Evolutionary conservation across 768 basidiomycete genomes (phyloP).

Genomic region (Gloeophyllum trabeum): DNA sequence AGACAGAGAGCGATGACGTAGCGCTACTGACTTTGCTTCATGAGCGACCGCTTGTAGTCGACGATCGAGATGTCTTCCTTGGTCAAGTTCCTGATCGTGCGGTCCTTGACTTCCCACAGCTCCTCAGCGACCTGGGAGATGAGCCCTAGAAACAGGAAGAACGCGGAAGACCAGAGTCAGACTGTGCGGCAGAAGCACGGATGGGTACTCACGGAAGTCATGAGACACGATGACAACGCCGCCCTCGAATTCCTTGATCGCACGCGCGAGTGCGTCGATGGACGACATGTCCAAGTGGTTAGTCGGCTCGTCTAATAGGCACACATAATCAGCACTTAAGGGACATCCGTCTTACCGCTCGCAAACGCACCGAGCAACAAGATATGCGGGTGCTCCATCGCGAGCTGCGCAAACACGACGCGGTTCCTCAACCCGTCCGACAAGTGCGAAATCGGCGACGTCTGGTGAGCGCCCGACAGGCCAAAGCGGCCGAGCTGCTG

Average conservation of each 20-base stretch:
- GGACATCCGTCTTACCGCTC: background rate
- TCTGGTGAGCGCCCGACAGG: slow-evolving; percentile 89
- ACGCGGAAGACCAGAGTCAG: background rate
- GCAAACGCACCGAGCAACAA: slow-evolving; percentile 59
- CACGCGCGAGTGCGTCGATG: slow-evolving; percentile 89
- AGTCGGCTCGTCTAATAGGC: slow-evolving; percentile 71
- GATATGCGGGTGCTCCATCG: slow-evolving; percentile 97
- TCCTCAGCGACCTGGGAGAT: slow-evolving; percentile 98
- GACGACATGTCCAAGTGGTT: slow-evolving; percentile 98
- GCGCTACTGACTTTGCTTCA: slow-evolving; percentile 57
- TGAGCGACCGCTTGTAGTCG: slow-evolving; percentile 85
- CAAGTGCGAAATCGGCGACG: slow-evolving; percentile 84
- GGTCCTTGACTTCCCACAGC: slow-evolving; percentile 96
- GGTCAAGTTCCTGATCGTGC: slow-evolving; percentile 86
- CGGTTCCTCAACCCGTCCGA: slow-evolving; percentile 96
- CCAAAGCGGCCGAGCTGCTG: slow-evolving; percentile 94
- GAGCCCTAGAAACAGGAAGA: slow-evolving; percentile 40
- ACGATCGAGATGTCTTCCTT: slow-evolving; percentile 85
- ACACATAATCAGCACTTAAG: slow-evolving; percentile 7
- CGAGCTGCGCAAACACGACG: slow-evolving; percentile 91
- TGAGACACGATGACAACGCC: slow-evolving; percentile 99
- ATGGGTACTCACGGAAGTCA: slow-evolving; percentile 77
- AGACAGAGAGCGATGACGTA: slow-evolving; percentile 1
- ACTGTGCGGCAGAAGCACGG: background rate
- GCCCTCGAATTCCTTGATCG: slow-evolving; percentile 95